Base-by-base conservation (phyloP, 2,329 filamentous ascomycete genomes). In the Thelonectria olida region DNA sequence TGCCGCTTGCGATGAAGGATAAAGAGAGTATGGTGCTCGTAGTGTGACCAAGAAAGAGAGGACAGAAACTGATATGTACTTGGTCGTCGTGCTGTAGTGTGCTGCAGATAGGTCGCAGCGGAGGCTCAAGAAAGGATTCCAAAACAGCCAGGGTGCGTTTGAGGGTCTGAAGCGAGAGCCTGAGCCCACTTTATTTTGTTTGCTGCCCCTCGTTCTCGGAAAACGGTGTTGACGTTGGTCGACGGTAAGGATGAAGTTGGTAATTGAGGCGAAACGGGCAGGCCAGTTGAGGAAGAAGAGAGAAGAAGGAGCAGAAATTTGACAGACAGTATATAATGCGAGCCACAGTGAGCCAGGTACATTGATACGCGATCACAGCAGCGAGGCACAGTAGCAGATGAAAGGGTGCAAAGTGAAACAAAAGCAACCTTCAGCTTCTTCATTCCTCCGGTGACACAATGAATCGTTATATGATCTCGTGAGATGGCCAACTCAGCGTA, bases 381-480 rank as follows among this genome's bases (percentile, higher is more conserved):
- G 31, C 31, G n/a, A 38, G 8, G 31, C 19, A 42, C 20, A 23
- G 39, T 22, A 20, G 39, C 39, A 22, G 20, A 22, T 20, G 36
- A n/a, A 8, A 20, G 17, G 36, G 15, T 38, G 5, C 38, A 25
- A 19, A 45, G 20, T 60, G 34, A 50, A 50, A 49, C 38, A 44
- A 49, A 8, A 45, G 17, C 28, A 50, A 34, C 22, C 19, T 7
- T 23, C 36, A 45, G 34, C 41, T 15, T 12, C 22, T 41, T 20
- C 38, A 53, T 39, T 55, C 44, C 31, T 39, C 17, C 23, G 13
- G 27, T 25, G 25, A 36, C 19, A n/a, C 31, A 45, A 53, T 15
- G 41, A 38, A 19, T 28, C 15, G 38, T 60, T 55, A 47, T 54
- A 60, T 51, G 56, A 8, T 53, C 57, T 45, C 31, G 27, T 31